Percentiles rank a stretch among this genome's conserved stretches.
phyloP scores from a whole-genome alignment of 2,329 filamentous ascomycete genomes.

The Penicillium sp. region DNA sequence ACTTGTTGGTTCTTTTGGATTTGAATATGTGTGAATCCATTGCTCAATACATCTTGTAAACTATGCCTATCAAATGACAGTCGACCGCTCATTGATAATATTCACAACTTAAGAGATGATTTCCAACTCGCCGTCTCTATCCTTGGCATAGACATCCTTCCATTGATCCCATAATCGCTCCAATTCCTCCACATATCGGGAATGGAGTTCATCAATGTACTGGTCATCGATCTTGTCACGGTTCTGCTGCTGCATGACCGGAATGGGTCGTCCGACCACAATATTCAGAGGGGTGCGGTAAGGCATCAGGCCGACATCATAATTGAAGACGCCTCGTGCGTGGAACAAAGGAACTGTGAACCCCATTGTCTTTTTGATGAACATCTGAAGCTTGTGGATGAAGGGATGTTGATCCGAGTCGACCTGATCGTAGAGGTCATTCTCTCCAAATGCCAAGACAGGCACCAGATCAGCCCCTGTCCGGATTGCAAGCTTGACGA shows the following conservation, averaged over 20 bases:
- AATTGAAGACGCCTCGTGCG: slow-evolving; percentile 92
- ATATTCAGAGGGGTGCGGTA: slow-evolving; percentile 86
- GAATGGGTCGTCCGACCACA: slow-evolving; percentile 81
- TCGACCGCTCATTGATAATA: not conserved
- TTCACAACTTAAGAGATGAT: slow-evolving; percentile 39
- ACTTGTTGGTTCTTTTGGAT: not conserved
- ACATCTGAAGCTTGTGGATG: slow-evolving; percentile 78
- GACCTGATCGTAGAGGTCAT: slow-evolving; percentile 92
- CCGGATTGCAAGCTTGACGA: slow-evolving; percentile 88
- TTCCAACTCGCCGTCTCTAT: slow-evolving; percentile 46
- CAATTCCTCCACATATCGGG: slow-evolving; percentile 68
- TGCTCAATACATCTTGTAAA: slow-evolving; percentile 1
- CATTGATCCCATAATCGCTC: slow-evolving; percentile 49
- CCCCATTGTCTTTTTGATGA: slow-evolving; percentile 81
- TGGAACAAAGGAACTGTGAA: slow-evolving; percentile 92
- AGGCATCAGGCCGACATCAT: slow-evolving; percentile 94
- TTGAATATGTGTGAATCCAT: slow-evolving; percentile 4
- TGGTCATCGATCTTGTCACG: slow-evolving; percentile 65
- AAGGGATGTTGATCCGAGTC: slow-evolving; percentile 73
- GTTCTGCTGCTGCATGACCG: slow-evolving; percentile 61
- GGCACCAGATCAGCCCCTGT: slow-evolving; percentile 94
- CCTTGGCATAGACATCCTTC: slow-evolving; percentile 48
- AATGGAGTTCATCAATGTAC: slow-evolving; percentile 80
- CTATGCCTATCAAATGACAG: not conserved
- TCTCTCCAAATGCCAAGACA: slow-evolving; percentile 90